These are phyloP conservation scores for Arthrobotrys megalospora DNA, from an alignment of 2,329 filamentous ascomycete genomes.

Conservation along the genomic window DNA sequence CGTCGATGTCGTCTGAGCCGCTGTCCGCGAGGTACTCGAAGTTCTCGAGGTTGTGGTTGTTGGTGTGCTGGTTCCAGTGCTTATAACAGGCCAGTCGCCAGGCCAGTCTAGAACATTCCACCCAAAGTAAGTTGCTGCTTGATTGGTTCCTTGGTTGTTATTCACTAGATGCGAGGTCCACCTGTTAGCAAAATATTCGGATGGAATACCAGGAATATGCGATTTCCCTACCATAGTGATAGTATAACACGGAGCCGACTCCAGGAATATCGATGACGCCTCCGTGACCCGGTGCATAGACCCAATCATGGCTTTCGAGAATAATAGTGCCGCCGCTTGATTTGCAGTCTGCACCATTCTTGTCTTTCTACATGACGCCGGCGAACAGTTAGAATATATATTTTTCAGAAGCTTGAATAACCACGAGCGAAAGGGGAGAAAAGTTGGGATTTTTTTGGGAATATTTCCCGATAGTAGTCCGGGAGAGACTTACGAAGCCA, in stretches of 20 bases:
- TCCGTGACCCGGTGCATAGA: constrained; percentile 79
- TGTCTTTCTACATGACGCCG: constrained; percentile 68
- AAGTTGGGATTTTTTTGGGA: background rate
- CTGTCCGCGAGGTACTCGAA: constrained; percentile 5
- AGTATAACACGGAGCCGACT: constrained; percentile 74
- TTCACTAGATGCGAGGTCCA: constrained; percentile 66
- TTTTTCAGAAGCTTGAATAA: background rate
- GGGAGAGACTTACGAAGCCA: constrained; percentile 69
- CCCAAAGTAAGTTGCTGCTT: constrained; percentile 68
- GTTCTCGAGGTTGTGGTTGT: constrained; percentile 7
- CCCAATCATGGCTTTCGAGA: constrained; percentile 73
- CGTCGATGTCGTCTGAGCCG: constrained; percentile 6
- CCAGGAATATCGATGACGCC: constrained; percentile 71
- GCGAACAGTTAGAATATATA: background rate
- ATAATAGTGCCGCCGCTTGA: constrained; percentile 75
- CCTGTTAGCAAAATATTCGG: constrained; percentile 9
- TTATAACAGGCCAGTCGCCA: constrained; percentile 67
- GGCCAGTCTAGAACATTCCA: constrained; percentile 68
- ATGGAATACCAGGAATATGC: background rate
- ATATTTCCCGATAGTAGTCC: background rate
- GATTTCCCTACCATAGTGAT: constrained; percentile 71
- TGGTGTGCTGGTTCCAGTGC: constrained; percentile 5
- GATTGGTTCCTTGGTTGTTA: constrained; percentile 70
- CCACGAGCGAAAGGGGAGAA: background rate
- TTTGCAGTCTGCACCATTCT: constrained; percentile 72